phyloP scores from a whole-genome alignment of 164 flowering plant genomes.

The Paratinospora sagittata region DNA sequence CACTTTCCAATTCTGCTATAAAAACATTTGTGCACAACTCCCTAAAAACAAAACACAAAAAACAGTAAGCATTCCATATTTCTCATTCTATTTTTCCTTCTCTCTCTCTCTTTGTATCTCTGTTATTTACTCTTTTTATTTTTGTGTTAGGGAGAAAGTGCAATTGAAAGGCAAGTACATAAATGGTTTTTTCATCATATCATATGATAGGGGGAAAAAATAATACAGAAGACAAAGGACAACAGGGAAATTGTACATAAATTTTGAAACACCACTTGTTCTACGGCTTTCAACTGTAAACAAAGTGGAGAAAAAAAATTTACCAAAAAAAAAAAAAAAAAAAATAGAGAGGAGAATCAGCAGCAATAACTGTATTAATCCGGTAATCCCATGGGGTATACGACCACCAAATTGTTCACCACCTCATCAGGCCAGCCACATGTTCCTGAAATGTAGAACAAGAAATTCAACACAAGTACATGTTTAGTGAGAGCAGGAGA shows the following conservation, averaged over 20 bases:
- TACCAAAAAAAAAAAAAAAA: background rate
- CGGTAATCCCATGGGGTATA: background rate
- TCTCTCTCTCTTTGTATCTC: background rate
- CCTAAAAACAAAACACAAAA: too few species aligned
- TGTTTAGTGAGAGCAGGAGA: too few species aligned
- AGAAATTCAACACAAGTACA: background rate
- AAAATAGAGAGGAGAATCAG: background rate
- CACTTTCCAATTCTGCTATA: too few species aligned
- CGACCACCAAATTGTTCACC: background rate
- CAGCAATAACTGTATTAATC: background rate
- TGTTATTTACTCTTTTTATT: background rate
- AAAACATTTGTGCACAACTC: too few species aligned
- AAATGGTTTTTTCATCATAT: too few species aligned
- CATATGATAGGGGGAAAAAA: background rate
- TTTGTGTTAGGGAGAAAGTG: background rate
- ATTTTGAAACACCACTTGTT: slow-evolving; percentile 6
- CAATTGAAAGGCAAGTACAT: background rate
- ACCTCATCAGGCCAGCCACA: background rate
- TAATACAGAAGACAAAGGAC: background rate
- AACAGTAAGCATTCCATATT: too few species aligned
- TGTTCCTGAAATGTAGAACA: background rate
- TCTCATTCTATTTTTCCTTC: background rate
- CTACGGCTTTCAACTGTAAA: slow-evolving; percentile 8
- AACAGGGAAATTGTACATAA: slow-evolving; percentile 9
- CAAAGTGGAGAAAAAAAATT: background rate